Evolutionary conservation across 495 filamentous ascomycete genomes (phyloP), one percentile per base, ranked within the genome.

Genomic region (Immersiella caudata): DNA sequence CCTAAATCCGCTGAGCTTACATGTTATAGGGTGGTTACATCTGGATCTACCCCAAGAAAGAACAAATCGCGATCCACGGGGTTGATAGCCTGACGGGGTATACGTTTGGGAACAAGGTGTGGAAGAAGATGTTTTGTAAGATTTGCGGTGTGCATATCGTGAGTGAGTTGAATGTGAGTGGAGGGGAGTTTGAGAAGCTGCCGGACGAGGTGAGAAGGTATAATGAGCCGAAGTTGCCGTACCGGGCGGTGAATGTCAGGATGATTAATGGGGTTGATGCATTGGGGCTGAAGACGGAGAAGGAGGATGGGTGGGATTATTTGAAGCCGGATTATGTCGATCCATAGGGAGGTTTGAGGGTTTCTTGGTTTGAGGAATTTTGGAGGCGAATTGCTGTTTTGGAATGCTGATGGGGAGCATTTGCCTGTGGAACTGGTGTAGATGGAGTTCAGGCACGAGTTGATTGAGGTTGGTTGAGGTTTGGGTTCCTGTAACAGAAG

Each of bases 41-140:
- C 36, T 80, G 76, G 76, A 46, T 73, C 36, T 80, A 80, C 62
- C 72, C 71, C 20, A 46, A 60, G 14, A 54, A 62, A 16, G 64
- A 65, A 1, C 70, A 79, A 29, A 68, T 77, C 59, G 66, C 25
- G 18, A 51, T 78, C 35, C 46, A 74, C 6, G 76, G 75, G 0
- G 52, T 64, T 20, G 75, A 79, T 6, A 77, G 76, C 64, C 66
- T 78, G 18, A 29, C 11, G 9, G 33, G 46, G 16, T 82, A 84
- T 66, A 6, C 50, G 8, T 79, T 80, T 64, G 69, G 59, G 27
- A 58, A 26, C 36, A 59, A 56, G 1, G 20, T 73, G 0, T 68
- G 64, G 14, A 68, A 51, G 21, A 79, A 80, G 68, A 51, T 64
- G 9, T 84, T 84, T 67, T 84, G 82, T 71, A 76, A 73, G 63